Base-by-base conservation (phyloP, 2,329 filamentous ascomycete species). In the Camillea tinctor region DNA sequence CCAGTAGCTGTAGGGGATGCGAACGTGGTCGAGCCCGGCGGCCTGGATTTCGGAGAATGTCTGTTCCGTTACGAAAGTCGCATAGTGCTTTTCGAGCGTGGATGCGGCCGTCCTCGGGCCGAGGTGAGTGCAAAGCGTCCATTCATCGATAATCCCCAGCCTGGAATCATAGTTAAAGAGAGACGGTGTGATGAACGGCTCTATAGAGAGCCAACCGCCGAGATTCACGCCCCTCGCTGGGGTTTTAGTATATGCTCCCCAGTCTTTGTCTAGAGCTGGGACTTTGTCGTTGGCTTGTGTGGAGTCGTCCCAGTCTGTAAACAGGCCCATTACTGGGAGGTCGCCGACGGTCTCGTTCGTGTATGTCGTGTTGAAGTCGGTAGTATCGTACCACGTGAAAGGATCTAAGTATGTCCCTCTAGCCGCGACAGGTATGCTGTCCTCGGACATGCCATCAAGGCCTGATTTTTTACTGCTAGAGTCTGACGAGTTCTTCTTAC, bases 1-100 rank as follows among this genome's bases (percentile, higher is more conserved):
- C 95, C 95, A 99, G 80, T 99, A 99, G 9, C 90, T 92, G 74
- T 89, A 98, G 0, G 91, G 93, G 57, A 99, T 97, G 57, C 95
- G 90, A n/a, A 99, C 91, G 73, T 99, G 95, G 72, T 99, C 95
- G 52, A 99, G 85, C 0, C 95, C 95, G 1, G 95, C 95, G 48
- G 86, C 88, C 54, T 87, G 87, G 61, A 99, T 97, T 49, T 94
- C 90, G 58, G 82, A 81, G 74, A 98, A 97, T 1, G 91, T 93
- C 60, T 89, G 80, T 72, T 96, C 92, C 0, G 86, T 93, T 50
- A 98, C 87, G 71, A 97, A 99, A 0, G 86, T 86, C 1, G 93
- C 88, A 76, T 99, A 99, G 75, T 99, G 95, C 61, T 91, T 83
- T 74, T 99, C 95, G n/a, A 98, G 77, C 0, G 84, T 89, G 2